Conservation (phyloP, 345 rosid species). For the Cardamine chenopodiifolia region DNA sequence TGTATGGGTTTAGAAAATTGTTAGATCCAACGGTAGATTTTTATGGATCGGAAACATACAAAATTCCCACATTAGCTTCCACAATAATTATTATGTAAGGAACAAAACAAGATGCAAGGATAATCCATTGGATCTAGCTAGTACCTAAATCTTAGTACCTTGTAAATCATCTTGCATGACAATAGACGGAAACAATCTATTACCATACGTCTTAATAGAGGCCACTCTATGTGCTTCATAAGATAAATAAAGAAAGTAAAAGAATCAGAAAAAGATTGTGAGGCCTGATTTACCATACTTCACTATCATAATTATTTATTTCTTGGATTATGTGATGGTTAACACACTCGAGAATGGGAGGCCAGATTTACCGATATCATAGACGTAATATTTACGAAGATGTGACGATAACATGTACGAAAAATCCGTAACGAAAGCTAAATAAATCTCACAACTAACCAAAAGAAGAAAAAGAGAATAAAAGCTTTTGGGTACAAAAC, state of each 20-base stretch:
- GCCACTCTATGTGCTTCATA: constrained; percentile 4
- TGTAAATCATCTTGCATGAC: constrained; percentile 9
- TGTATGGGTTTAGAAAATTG: not conserved
- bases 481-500: constrained; percentile 15
- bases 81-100: constrained; percentile 3
- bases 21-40: constrained; percentile 21
- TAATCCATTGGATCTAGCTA: constrained; percentile 7
- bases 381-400: constrained; percentile 27
- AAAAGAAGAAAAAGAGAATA: constrained; percentile 22
- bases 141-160: too few relatives aligned
- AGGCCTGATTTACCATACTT: not conserved
- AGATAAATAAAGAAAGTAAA: not conserved
- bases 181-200: not conserved
- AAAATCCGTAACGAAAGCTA: constrained; percentile 27
- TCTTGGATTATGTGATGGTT: not conserved
- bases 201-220: too few relatives aligned
- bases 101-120: constrained; percentile 14
- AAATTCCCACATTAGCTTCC: constrained; percentile 3
- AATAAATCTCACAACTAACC: constrained; percentile 41
- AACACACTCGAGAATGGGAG: not conserved
- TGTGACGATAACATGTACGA: constrained; percentile 29
- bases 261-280: not conserved
- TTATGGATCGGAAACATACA: constrained; percentile 8
- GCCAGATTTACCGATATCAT: constrained; percentile 10
- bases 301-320: not conserved